Base-by-base conservation (phyloP, 257 asterid genomes). In the Gardenia jasminoides region DNA sequence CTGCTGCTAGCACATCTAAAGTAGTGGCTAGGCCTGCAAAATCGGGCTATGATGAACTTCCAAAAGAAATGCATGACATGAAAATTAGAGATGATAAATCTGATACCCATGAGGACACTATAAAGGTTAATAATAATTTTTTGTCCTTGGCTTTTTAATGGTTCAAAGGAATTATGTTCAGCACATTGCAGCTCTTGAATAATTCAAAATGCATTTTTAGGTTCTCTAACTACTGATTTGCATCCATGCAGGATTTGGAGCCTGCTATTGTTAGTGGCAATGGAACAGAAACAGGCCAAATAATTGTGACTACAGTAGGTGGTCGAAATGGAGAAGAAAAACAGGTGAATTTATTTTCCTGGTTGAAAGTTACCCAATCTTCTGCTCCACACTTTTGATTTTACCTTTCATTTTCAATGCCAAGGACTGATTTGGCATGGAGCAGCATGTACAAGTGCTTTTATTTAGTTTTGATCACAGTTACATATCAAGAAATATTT, bases 201-300 rank as follows among this genome's bases (percentile, higher is more conserved):
- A 30, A 39, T 43, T 73, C 67, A 28, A 52, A 59, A 33, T 44
- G 70, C 48, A 44, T 67, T 26, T 66, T 56, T 11, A 77, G 20
- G 24, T 68, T 52, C 44, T 33, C 15, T 72, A 26, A 52, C 43
- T n/a, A 10, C 68, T 67, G 75, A 64, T 5, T 62, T 54, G 24
- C 80, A 41, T 70, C 24, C 24, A 30, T 75, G n/a, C 81, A 93
- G 97, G 97, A 90, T 76, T 74, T 85, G 84, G 98, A 93, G 82
- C 97, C 97, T 52, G 76, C 90, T 20, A 87, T 95, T 65, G 92
- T 95, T 78, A 90, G 91, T 69, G 94, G 97, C 69, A 89, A 81
- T 3, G 97, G 97, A 77, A 88, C 98, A 30, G 98, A 95, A 88
- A 82, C 98, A 13, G 99, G 99, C 59, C 97, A 91, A 92, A 85